Percentiles rank a stretch among this genome's conserved stretches.
These are phyloP conservation scores for Verticillium alfalfae DNA, from an alignment of 2,329 filamentous ascomycete species.

Conservation along the genomic window DNA sequence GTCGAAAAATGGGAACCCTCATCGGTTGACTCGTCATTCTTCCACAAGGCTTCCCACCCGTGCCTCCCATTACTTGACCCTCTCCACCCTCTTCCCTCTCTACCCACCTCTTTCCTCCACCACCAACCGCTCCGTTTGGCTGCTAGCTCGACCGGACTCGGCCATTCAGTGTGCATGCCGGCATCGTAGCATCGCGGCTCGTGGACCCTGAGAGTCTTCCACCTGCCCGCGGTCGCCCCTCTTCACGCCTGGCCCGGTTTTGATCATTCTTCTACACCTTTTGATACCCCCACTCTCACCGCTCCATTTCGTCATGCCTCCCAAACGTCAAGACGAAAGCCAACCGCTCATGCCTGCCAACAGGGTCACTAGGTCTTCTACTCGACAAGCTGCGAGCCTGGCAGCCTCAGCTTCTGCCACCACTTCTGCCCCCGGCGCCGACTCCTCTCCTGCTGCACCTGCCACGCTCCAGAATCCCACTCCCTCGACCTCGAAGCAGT, in stretches of 20 bases:
- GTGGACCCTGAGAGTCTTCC: background rate
- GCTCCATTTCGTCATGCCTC: constrained; percentile 11
- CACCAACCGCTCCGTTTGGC: background rate
- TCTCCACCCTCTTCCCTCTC: constrained; percentile 1
- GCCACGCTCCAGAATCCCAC: constrained; percentile 27
- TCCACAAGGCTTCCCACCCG: background rate
- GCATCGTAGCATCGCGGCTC: background rate
- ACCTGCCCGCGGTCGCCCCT: constrained; percentile 1
- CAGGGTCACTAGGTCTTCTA: constrained; percentile 92
- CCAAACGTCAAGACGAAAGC: background rate
- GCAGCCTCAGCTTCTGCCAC: constrained; percentile 44
- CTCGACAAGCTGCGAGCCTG: constrained; percentile 75
- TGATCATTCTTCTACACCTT: constrained; percentile 12
- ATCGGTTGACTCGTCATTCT: background rate
- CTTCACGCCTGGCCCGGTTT: constrained; percentile 10
- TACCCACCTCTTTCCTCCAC: constrained; percentile 4
- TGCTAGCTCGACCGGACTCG: background rate
- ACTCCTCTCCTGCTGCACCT: constrained; percentile 33
- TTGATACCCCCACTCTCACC: constrained; percentile 18
- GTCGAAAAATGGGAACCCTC: background rate
- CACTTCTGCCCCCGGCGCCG: constrained; percentile 30
- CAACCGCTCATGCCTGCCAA: constrained; percentile 75
- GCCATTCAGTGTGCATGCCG: background rate
- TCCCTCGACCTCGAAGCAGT: constrained; percentile 30
- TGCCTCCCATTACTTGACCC: constrained; percentile 6